A percentile compares a stretch with the other conserved stretches of the same genome.
Conservation (phyloP, 1,139 yeast genomes). For the Pneumocystis sp. region DNA sequence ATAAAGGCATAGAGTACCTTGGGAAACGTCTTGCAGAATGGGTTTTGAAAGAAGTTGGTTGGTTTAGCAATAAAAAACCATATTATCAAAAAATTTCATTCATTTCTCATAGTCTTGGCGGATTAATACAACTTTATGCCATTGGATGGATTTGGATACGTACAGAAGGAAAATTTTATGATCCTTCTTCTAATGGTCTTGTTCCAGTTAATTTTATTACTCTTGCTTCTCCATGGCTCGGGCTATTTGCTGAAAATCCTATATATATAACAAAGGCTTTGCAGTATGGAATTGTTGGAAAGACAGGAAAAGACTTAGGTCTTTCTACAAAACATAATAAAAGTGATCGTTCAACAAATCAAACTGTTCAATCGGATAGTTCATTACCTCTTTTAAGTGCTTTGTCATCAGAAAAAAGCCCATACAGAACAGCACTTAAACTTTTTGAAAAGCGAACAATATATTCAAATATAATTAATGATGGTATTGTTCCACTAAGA, state of each 20-base stretch:
- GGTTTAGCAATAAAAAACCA: conserved; percentile 6
- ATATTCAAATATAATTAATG: conserved; percentile 67
- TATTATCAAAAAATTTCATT: conserved; percentile 56
- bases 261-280: conserved; percentile 69
- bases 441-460: conserved; percentile 55
- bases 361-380: conserved; percentile 1
- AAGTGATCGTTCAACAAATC: background rate
- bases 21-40: conserved; percentile 72
- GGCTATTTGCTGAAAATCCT: conserved; percentile 77
- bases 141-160: conserved; percentile 58
- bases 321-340: conserved; percentile 28
- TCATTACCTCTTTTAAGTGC: conserved; percentile 51
- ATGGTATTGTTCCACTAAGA: conserved; percentile 85
- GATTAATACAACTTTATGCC: conserved; percentile 79
- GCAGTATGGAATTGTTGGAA: conserved; percentile 81
- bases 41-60: conserved; percentile 12
- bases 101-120: conserved; percentile 87
- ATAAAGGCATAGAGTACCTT: conserved; percentile 71
- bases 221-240: conserved; percentile 77
- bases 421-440: conserved; percentile 52
- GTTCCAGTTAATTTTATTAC: conserved; percentile 72
- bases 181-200: conserved; percentile 27
- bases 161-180: conserved; percentile 32
- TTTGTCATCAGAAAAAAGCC: conserved; percentile 54
- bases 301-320: conserved; percentile 85